Evolutionary conservation across 2,329 filamentous ascomycete genomes (phyloP), one percentile per base, ranked within the genome.

Genomic region (Endothia cerciana): DNA sequence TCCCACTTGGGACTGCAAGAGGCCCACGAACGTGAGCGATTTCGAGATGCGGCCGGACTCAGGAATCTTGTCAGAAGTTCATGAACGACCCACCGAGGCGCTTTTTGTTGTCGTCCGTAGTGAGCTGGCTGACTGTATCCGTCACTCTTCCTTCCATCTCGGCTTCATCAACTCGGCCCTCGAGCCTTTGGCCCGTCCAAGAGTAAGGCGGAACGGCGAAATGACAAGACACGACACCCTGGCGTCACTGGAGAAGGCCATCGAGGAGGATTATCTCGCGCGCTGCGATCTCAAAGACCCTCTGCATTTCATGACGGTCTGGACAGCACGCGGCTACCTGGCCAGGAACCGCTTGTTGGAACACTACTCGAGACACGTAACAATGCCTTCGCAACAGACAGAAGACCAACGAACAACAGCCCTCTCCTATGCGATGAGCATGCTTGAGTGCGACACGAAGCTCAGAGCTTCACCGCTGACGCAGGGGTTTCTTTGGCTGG

Each of bases 271-370:
- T n/a, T 84, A 83, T 65, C 75, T 87, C 36, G 69, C 69, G 4
- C 74, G 71, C 38, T 82, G 80, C 62, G 75, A 82, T 55, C 64
- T 71, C 0, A 73, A 75, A 0, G 78, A 76, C 53, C 75, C 79
- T 0, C 65, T 82, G 0, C 80, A 83, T n/a, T 78, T 73, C 60
- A 76, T 81, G 71, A 76, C 78, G 0, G 69, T 78, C 0, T 78
- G 79, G 77, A 76, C 71, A 0, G 71, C 76, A 1, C 69, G 84
- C 13, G 74, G 70, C 0, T 75, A 78, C 5, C 64, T 89, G 3
- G 81, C 85, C 0, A 86, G 81, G 70, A 74, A 68, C 56, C 80
- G 77, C 1, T 78, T 90, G 0, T 65, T 87, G 60, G 81, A 86
- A 59, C 75, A 83, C 64, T 81, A 83, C 64, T 75, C 77, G 0